phyloP scores from a whole-genome alignment of 2,329 filamentous ascomycete species.

The Fusarium burgessii region DNA sequence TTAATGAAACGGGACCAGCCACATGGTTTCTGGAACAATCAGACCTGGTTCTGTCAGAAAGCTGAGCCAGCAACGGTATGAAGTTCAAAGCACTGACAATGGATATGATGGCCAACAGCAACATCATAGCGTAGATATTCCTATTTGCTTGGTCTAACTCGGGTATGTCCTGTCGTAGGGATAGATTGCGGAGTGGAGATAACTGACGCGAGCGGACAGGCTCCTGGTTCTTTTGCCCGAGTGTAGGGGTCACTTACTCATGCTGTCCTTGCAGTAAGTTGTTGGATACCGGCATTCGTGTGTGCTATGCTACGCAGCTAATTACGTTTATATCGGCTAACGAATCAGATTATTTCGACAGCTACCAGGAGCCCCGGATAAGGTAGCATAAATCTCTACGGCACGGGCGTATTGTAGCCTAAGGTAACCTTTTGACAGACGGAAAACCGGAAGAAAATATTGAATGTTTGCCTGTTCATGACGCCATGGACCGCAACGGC shows the following conservation, averaged over 20 bases:
- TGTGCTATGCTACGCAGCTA: neutral
- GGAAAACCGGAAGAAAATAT: conserved; percentile 17
- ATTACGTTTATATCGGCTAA: neutral
- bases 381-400: conserved; percentile 11
- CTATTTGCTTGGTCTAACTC: conserved; percentile 2
- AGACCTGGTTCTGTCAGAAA: conserved; percentile 8
- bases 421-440: conserved; percentile 9
- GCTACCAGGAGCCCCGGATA: conserved; percentile 11
- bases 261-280: conserved; percentile 5
- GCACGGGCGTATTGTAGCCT: neutral
- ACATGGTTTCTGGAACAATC: conserved; percentile 33
- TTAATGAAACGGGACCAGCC: conserved; percentile 27
- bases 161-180: conserved; percentile 2
- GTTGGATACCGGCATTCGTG: conserved; percentile 7
- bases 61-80: conserved; percentile 6
- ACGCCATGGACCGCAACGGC: conserved; percentile 17
- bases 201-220: neutral
- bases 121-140: neutral
- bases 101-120: neutral
- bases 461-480: conserved; percentile 8
- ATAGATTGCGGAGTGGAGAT: conserved; percentile 12
- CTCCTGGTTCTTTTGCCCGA: neutral
- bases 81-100: neutral
- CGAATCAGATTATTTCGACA: conserved; percentile 27
- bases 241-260: neutral